These are phyloP conservation scores for Phycomyces blakesleeanus DNA, from an alignment of 192 early-diverging fungal genomes.

Conservation along the genomic window DNA sequence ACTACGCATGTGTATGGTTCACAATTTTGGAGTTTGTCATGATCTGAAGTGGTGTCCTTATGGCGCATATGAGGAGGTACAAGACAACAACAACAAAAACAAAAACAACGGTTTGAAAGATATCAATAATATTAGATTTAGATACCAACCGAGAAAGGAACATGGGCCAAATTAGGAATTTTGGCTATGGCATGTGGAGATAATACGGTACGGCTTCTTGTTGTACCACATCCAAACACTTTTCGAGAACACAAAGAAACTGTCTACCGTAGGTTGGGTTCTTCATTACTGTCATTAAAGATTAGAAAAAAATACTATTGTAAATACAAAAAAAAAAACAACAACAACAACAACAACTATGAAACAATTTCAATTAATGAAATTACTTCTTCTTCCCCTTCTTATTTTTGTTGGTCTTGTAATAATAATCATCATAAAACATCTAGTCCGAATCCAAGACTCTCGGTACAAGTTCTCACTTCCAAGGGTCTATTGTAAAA, in stretches of 20 bases:
- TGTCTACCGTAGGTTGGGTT: constrained; percentile 5
- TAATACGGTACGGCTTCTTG: constrained; percentile 21
- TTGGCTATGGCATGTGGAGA: constrained; percentile 29
- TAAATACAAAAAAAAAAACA: background rate
- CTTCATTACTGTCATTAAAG: no score
- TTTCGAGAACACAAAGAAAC: constrained; percentile 6
- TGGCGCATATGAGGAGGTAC: constrained; percentile 30
- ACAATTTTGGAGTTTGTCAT: constrained; percentile 29
- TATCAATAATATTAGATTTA: background rate
- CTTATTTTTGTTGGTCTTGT: background rate
- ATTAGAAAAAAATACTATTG: no score
- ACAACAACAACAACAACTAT: no score
- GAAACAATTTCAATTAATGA: no score
- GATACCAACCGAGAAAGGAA: background rate
- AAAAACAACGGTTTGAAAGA: background rate
- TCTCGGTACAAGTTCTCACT: background rate
- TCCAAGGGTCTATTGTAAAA: background rate
- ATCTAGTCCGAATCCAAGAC: background rate
- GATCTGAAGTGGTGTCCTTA: constrained; percentile 42
- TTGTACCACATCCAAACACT: constrained; percentile 23
- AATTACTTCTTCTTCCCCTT: no score
- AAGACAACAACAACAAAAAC: background rate
- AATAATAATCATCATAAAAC: background rate
- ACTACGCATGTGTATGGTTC: constrained; percentile 35
- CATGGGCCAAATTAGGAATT: constrained; percentile 28